Conservation (phyloP, 306 rosid species). For the Medicago lupulina region DNA sequence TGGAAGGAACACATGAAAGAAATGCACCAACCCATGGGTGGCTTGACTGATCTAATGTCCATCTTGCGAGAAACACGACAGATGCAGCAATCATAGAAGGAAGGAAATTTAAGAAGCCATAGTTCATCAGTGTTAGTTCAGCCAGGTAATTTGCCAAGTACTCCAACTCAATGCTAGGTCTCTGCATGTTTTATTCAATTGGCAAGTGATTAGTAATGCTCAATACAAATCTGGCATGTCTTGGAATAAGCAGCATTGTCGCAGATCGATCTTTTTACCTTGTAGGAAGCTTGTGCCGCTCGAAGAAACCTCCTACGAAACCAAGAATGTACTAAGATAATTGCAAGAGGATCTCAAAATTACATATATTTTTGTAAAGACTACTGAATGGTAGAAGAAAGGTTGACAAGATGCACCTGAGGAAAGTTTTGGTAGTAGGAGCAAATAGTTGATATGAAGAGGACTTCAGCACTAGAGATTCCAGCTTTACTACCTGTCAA, state of each 20-base stretch:
- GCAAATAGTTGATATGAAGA: slow-evolving; percentile 73
- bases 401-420: slow-evolving; percentile 59
- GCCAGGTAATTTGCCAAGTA: slow-evolving; percentile 85
- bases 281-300: slow-evolving; percentile 86
- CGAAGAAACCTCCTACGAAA: slow-evolving; percentile 85
- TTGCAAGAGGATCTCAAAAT: slow-evolving; percentile 36
- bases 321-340: slow-evolving; percentile 22
- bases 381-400: not conserved
- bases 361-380: not conserved
- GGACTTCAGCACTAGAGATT: slow-evolving; percentile 71
- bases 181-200: slow-evolving; percentile 52
- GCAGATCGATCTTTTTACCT: slow-evolving; percentile 56
- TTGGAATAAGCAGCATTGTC: slow-evolving; percentile 34
- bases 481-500: slow-evolving; percentile 79
- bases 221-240: slow-evolving; percentile 25
- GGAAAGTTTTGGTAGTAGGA: slow-evolving; percentile 86
- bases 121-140: slow-evolving; percentile 77
- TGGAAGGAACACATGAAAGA: slow-evolving; percentile 24
- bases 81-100: slow-evolving; percentile 95
- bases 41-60: slow-evolving; percentile 83
- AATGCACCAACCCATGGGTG: slow-evolving; percentile 87
- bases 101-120: slow-evolving; percentile 70
- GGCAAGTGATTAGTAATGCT: slow-evolving; percentile 34
- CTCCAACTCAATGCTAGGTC: slow-evolving; percentile 82
- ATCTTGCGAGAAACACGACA: slow-evolving; percentile 84